Conservation (phyloP, 345 rosid species). For the Kandelia obovata region DNA sequence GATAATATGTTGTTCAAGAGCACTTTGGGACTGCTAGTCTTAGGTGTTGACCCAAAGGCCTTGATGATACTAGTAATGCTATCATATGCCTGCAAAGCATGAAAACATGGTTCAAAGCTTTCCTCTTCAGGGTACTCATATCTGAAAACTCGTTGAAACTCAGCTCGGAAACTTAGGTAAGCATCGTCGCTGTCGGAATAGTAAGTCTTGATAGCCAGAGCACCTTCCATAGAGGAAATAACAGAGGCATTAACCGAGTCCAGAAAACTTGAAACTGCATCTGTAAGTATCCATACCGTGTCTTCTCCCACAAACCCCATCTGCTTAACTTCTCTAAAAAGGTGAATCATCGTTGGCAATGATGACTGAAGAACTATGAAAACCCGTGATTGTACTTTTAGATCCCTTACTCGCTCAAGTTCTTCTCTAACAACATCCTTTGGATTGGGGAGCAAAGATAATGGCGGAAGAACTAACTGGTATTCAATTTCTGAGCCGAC, state of each 20-base stretch:
- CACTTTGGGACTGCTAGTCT: background rate
- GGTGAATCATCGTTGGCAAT: slow-evolving; percentile 23
- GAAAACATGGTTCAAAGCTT: slow-evolving; percentile 30
- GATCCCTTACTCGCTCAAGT: slow-evolving; percentile 18
- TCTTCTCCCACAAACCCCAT: slow-evolving; percentile 36
- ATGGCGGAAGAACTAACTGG: slow-evolving; percentile 37
- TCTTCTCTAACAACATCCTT: slow-evolving; percentile 22
- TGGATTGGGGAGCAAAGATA: slow-evolving; percentile 25
- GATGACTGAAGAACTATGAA: slow-evolving; percentile 47
- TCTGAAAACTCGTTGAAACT: slow-evolving; percentile 23
- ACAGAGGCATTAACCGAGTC: slow-evolving; percentile 38
- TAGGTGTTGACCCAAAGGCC: slow-evolving; percentile 9
- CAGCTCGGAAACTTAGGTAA: slow-evolving; percentile 21
- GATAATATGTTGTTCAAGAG: slow-evolving; percentile 20
- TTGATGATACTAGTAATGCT: slow-evolving; percentile 23
- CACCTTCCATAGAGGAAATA: slow-evolving; percentile 43
- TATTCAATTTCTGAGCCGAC: slow-evolving; percentile 38
- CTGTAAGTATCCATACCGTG: slow-evolving; percentile 44
- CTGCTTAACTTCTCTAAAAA: slow-evolving; percentile 40
- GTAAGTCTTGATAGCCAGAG: slow-evolving; percentile 38
- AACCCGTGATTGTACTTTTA: slow-evolving; percentile 31
- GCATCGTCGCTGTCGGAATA: slow-evolving; percentile 12
- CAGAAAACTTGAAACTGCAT: slow-evolving; percentile 25
- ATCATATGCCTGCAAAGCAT: slow-evolving; percentile 42
- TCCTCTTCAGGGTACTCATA: slow-evolving; percentile 25